phyloP scores from a whole-genome alignment of 2,329 filamentous ascomycete species.

The Cercospora sesami region DNA sequence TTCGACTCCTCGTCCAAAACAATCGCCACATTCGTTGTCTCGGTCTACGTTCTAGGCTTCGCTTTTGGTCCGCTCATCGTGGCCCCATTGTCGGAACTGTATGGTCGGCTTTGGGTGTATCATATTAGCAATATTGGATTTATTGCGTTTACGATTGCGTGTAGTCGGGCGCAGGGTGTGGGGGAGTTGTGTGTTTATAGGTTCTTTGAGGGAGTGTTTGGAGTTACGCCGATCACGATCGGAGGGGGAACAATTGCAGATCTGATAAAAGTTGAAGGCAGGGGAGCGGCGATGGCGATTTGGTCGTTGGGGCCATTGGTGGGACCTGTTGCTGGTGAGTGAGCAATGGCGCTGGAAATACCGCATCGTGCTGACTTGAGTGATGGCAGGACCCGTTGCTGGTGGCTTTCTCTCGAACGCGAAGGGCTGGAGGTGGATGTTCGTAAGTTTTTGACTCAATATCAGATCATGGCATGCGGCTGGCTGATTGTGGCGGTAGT shows the following conservation, averaged over 20 bases:
- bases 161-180: constrained; percentile 35
- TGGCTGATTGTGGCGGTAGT: constrained; percentile 39
- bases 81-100: constrained; percentile 44
- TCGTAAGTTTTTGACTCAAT: constrained; percentile 11
- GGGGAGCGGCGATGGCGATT: constrained; percentile 36
- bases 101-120: constrained; percentile 37
- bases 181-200: constrained; percentile 36
- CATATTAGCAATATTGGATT: constrained; percentile 37
- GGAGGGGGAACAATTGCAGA: constrained; percentile 36
- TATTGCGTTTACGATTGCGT: constrained; percentile 36
- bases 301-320: constrained; percentile 37
- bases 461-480: neutral
- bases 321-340: constrained; percentile 16
- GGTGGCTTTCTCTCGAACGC: constrained; percentile 63
- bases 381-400: constrained; percentile 53
- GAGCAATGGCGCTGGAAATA: neutral
- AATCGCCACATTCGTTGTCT: constrained; percentile 65
- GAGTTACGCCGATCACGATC: constrained; percentile 37
- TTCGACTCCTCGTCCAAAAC: constrained; percentile 56
- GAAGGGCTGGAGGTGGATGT: constrained; percentile 66
- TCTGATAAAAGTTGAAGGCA: constrained; percentile 32
- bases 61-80: constrained; percentile 48
- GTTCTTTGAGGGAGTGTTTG: constrained; percentile 37
- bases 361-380: neutral
- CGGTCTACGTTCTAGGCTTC: constrained; percentile 61